These are phyloP conservation scores for Chrysophaeum taylorii DNA, from an alignment of 352 stramenopile species.

Conservation along the genomic window DNA sequence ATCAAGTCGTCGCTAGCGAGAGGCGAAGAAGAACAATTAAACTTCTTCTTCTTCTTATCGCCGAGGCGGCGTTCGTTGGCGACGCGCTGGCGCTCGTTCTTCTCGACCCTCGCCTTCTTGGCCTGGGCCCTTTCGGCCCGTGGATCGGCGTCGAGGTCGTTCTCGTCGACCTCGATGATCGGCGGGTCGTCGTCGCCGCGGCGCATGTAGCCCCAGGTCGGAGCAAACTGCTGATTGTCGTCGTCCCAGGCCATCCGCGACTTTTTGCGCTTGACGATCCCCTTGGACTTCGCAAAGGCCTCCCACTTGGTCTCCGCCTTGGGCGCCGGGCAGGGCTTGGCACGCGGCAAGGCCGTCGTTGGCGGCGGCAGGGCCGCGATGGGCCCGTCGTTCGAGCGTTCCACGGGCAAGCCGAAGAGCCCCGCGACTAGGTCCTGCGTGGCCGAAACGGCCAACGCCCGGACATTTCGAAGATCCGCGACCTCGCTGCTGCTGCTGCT, in stretches of 20 bases:
- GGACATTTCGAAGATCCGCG: no score
- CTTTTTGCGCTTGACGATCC: constrained; percentile 91
- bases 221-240: constrained; percentile 39
- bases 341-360: constrained; percentile 16
- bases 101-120: constrained; percentile 75
- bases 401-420: constrained; percentile 43
- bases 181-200: constrained; percentile 73
- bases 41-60: constrained; percentile 33
- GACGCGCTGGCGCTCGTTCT: constrained; percentile 75
- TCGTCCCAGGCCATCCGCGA: constrained; percentile 93
- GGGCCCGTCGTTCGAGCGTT: constrained; percentile 69
- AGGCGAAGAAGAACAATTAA: no score
- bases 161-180: constrained; percentile 82
- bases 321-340: constrained; percentile 40
- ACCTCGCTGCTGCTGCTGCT: no score
- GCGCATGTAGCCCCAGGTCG: constrained; percentile 69
- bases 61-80: constrained; percentile 47
- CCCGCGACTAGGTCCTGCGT: not conserved
- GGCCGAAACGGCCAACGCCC: not conserved
- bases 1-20: no score
- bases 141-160: constrained; percentile 70
- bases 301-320: constrained; percentile 97
- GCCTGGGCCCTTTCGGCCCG: constrained; percentile 81
- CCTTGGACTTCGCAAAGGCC: constrained; percentile 94
- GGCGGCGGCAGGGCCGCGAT: constrained; percentile 39